phyloP scores from a whole-genome alignment of 2,329 filamentous ascomycete genomes.

The Diplodia corticola region DNA sequence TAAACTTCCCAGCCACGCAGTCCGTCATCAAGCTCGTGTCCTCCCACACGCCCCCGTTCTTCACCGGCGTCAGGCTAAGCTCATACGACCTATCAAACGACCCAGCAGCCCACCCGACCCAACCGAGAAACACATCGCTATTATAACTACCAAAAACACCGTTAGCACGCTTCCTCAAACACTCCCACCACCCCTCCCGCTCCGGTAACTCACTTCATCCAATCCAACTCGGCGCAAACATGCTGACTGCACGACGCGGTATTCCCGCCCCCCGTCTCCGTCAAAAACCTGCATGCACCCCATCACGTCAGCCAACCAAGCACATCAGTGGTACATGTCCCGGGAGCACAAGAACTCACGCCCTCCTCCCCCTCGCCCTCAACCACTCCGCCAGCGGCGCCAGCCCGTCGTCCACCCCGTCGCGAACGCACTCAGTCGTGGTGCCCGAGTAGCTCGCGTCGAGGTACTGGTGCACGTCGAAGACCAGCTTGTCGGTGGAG shows the following conservation, averaged over 20 bases:
- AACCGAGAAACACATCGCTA: conserved; percentile 42
- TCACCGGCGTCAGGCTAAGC: conserved; percentile 24
- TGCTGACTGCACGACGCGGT: conserved; percentile 34
- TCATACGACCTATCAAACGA: conserved; percentile 33
- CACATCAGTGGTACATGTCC: too few species aligned
- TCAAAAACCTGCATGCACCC: conserved; percentile 40
- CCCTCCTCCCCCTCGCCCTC: conserved; percentile 50
- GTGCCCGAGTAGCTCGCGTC: conserved; percentile 60
- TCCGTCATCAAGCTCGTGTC: background rate
- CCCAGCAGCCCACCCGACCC: conserved; percentile 42
- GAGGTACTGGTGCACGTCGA: conserved; percentile 64
- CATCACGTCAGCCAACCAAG: background rate
- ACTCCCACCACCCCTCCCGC: too few species aligned
- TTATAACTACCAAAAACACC: conserved; percentile 27
- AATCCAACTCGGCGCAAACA: conserved; percentile 37
- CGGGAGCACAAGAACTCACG: conserved; percentile 28
- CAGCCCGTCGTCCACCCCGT: conserved; percentile 54
- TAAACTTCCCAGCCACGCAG: background rate
- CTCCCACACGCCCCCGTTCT: background rate
- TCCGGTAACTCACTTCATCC: conserved; percentile 29
- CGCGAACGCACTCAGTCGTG: conserved; percentile 53
- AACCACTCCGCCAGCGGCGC: conserved; percentile 50
- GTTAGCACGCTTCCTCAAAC: too few species aligned
- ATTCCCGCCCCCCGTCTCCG: conserved; percentile 52
- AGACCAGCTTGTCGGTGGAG: conserved; percentile 23